Evolutionary conservation across 192 early-diverging fungal genomes (phyloP), one percentile per base, ranked within the genome.

Genomic region (Gonapodya sp.): DNA sequence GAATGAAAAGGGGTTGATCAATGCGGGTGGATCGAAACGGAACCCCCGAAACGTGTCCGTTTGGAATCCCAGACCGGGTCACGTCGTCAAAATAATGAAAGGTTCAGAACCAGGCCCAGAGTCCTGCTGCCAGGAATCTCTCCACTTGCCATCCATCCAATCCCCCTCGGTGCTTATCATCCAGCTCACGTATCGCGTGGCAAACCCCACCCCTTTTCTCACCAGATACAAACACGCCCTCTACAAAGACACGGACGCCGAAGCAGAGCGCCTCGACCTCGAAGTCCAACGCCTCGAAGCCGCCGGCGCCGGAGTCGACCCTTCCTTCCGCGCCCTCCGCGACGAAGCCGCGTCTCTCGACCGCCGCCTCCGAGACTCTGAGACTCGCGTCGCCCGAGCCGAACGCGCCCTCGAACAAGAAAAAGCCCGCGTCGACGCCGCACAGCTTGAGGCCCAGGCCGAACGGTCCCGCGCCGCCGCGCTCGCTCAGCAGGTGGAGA

Each of bases 211-310:
- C 8, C 46, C 46, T 24, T 64, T 64, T 24, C n/a, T n/a, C n/a
- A n/a, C n/a, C n/a, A 64, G 46, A 64, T 64, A 64, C 46, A 64
- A 64, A 64, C 46, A 64, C 46, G 46, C 46, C 46, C 46, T 64
- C 46, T 64, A 16, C 24, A 8, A 64, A 64, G 46, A 64, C 8
- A 64, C 46, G 8, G 46, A 64, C 46, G 46, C 46, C 46, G 46
- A 64, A 64, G 46, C 46, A 8, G 46, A 64, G 24, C 46, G 46
- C 8, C 46, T 64, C 46, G 46, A 64, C 46, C 46, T 64, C 46
- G 46, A 64, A 64, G 46, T 64, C 8, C 46, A 24, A 8, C 8
- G 8, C 8, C 46, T 64, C 8, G 46, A 64, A 64, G 46, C 46
- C 46, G 8, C 46, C 24, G 46, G 46, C 46, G 46, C 46, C 8